Evolutionary conservation across 371 early-diverging fungal species (phyloP).

Genomic region (Nematocida minor): DNA sequence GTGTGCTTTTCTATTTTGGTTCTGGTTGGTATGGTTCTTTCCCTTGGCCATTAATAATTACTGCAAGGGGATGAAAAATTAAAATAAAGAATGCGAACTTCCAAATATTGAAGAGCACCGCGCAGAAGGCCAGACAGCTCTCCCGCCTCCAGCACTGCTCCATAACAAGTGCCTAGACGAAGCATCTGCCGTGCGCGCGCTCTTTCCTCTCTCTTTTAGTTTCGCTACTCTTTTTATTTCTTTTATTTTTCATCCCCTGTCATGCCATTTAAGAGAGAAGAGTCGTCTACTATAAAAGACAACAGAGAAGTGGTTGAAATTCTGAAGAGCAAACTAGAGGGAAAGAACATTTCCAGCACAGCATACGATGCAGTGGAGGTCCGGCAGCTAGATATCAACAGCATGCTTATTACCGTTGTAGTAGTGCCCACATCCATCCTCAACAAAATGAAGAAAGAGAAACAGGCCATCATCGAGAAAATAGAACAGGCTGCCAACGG

Average conservation of each 20-base stretch:
- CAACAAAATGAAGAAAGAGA: background rate
- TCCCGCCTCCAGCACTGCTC: no score
- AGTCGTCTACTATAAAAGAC: background rate
- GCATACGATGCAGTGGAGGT: constrained; percentile 2
- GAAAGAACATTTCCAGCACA: background rate
- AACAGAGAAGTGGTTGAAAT: background rate
- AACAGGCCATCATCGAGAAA: background rate
- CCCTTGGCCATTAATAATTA: constrained; percentile 78
- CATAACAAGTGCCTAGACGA: no score
- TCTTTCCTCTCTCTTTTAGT: background rate
- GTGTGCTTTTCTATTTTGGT: constrained; percentile 72
- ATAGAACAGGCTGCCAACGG: constrained; percentile 4
- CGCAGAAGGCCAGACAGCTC: no score
- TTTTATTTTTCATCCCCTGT: constrained; percentile 44
- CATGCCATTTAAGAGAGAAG: constrained; percentile 9
- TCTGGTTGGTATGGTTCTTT: constrained; percentile 99
- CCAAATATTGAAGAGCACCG: background rate
- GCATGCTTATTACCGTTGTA: constrained; percentile 12
- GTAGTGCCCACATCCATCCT: background rate
- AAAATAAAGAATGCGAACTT: constrained; percentile 31
- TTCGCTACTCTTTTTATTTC: constrained; percentile 39
- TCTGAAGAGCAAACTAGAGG: background rate
- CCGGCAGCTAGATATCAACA: background rate
- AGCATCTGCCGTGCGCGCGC: no score
- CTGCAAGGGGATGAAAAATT: constrained; percentile 54